phyloP scores from a whole-genome alignment of 306 rosid species.

The Casuarina cunninghamiana region DNA sequence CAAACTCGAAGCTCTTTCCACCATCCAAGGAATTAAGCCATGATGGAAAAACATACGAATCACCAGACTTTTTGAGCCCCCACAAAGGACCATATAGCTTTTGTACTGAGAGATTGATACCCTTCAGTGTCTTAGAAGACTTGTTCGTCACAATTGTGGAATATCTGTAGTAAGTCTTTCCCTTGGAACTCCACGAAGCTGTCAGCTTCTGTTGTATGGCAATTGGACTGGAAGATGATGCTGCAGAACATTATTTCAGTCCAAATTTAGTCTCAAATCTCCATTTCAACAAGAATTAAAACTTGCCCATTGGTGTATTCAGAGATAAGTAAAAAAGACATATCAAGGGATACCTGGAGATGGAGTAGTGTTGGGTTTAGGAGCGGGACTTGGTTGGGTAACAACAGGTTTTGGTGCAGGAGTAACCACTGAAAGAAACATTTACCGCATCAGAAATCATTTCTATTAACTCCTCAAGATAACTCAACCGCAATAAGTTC shows the following conservation, averaged over 20 bases:
- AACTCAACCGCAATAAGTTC: not conserved
- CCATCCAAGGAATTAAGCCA: slow-evolving; percentile 79
- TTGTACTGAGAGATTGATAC: slow-evolving; percentile 60
- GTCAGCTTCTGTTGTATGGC: slow-evolving; percentile 70
- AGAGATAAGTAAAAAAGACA: not conserved
- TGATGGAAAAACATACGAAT: slow-evolving; percentile 73
- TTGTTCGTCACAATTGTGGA: slow-evolving; percentile 79
- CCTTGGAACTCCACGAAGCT: slow-evolving; percentile 66
- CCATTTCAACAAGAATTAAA: not conserved
- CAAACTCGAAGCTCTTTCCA: slow-evolving; percentile 87
- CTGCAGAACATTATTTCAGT: slow-evolving; percentile 43
- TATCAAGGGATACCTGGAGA: slow-evolving; percentile 58
- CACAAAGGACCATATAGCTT: slow-evolving; percentile 92
- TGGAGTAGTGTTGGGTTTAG: slow-evolving; percentile 55
- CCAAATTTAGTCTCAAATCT: slow-evolving; percentile 22
- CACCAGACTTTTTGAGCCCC: slow-evolving; percentile 73
- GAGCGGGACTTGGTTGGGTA: slow-evolving; percentile 45
- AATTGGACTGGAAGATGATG: slow-evolving; percentile 58
- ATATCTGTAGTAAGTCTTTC: slow-evolving; percentile 80
- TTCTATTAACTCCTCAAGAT: not conserved
- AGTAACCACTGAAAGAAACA: slow-evolving; percentile 50
- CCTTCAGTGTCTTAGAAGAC: slow-evolving; percentile 58
- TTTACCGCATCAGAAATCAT: not conserved
- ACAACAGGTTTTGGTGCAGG: slow-evolving; percentile 46
- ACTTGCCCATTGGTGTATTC: not conserved